Evolutionary conservation across 768 basidiomycete genomes (phyloP), one percentile per base, ranked within the genome.

Genomic region (Lactarius pseudohatsudake): DNA sequence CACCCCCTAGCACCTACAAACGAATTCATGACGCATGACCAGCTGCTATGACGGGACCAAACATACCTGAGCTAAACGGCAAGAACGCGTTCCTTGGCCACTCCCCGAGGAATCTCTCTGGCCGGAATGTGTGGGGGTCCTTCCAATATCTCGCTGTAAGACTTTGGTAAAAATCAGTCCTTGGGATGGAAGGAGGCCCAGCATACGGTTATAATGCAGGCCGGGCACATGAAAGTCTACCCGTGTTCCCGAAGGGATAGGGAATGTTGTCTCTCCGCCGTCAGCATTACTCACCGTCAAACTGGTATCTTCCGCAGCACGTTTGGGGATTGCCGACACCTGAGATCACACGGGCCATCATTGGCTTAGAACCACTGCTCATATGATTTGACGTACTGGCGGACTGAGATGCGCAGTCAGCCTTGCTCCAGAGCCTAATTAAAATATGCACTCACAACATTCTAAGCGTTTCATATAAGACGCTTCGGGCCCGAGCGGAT

Each of bases 191-290:
- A 45, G 11, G 16, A 15, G 2, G n/a, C n/a, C n/a, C n/a, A n/a
- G n/a, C n/a, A n/a, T 73, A 84, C 84, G 82, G 69, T 85, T 85
- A 65, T 84, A 79, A 67, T 85, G 84, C 32, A 85, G 64, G 13
- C 77, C 83, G 28, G 77, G 72, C 2, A 77, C 73, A 68, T 78
- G 72, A 18, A 85, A 71, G n/a, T 64, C 60, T n/a, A 85, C 65
- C 13, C 66, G 56, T 7, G 79, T 77, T 28, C n/a, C n/a, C 64
- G 79, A 77, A 7, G 83, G 83, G 53, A 85, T 73, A 10, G 77
- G 76, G 9, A 85, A 72, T 0, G 72, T 72, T 32, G 70, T 74
- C 57, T 75, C 77, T 66, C 80, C 78, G 30, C 82, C 84, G 9
- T 76, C 69, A 6, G 67, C 77, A 11, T 73, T 77, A 6, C 74